Evolutionary conservation across 23 red algal species (phyloP).

Genomic region (Gracilaria vermiculophylla): DNA sequence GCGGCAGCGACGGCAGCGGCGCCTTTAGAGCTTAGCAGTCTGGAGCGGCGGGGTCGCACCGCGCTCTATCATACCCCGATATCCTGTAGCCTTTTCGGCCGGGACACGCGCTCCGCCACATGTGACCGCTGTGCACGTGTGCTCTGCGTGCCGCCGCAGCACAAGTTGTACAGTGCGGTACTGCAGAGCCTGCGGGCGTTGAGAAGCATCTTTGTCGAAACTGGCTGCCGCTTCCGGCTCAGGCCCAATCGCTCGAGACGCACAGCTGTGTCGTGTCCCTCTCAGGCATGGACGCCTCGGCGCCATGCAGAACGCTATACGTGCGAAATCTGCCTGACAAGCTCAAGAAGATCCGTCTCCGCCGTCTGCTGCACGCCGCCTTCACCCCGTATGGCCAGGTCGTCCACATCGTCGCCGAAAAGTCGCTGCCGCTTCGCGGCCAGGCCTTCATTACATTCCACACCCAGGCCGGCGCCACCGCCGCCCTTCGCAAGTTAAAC

Average conservation of each 20-base stretch:
- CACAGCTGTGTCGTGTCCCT: no score
- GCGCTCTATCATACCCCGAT: no score
- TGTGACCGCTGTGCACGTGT: neutral
- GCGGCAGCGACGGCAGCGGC: no score
- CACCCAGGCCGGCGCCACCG: conserved; percentile 64
- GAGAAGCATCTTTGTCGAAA: no score
- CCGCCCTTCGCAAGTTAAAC: conserved; percentile 49
- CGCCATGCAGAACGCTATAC: conserved; percentile 77
- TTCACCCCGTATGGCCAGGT: conserved; percentile 68
- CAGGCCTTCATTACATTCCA: conserved; percentile 90
- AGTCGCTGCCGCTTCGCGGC: conserved; percentile 60
- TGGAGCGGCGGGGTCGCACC: no score
- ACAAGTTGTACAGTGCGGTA: no score
- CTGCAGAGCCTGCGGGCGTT: no score
- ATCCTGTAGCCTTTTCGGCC: no score
- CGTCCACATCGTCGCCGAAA: conserved; percentile 56
- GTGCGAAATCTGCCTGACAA: conserved; percentile 80
- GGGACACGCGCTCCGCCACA: neutral
- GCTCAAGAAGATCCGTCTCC: conserved; percentile 58
- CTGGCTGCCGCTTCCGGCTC: no score
- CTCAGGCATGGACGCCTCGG: conserved; percentile 55
- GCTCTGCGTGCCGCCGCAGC: neutral
- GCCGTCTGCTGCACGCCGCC: conserved; percentile 71
- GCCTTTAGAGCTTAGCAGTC: neutral
- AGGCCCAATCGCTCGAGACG: no score